Base-by-base conservation (phyloP, 768 basidiomycete species). In the Rhizopogon roseolus region DNA sequence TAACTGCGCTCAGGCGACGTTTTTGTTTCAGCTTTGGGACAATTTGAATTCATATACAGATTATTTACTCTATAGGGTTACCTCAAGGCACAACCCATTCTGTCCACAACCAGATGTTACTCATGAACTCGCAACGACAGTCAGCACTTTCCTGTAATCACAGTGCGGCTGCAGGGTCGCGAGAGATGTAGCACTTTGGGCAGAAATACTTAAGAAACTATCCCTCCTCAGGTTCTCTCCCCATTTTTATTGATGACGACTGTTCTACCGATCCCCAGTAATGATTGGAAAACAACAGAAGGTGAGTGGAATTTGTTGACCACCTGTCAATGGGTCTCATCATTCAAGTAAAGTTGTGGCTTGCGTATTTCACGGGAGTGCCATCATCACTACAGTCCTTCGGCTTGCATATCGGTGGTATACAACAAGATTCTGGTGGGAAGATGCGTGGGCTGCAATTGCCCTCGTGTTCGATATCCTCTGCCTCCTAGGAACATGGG, bases 361-460 rank as follows among this genome's bases (percentile, higher is more conserved):
- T 46, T 46, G 44, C 17, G 14, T 46, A 46, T 19, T 57, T 56
- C 60, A 66, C 42, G 32, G 11, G 13, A 13, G 64, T 3, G 62
- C 57, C 22, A 66, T 68, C 13, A 29, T 57, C 14, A n/a, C 43
- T 13, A 66, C 65, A 6, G 27, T 40, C 3, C 53, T 59, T 25
- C 57, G 65, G 41, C 53, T 66, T 6, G 19, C 53, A 14, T 58
- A 68, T 41, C 66, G 66, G 40, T 62, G 55, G 50, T 40, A 34
- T 39, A 48, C 58, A 27, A 51, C 53, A 14, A 58, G 27, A 25
- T 60, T 64, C 52, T 58, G 60, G 55, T 68, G 65, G 65, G 65
- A 66, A 22, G 65, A 66, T 34, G 40, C 54, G 32, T 68, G 65
- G 65, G 65, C 65, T 5, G 46, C 53, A 1, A 7, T 59, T 34